Base-by-base conservation (phyloP, 1,284 basidiomycete genomes). In the Xerocomus nothofagi region DNA sequence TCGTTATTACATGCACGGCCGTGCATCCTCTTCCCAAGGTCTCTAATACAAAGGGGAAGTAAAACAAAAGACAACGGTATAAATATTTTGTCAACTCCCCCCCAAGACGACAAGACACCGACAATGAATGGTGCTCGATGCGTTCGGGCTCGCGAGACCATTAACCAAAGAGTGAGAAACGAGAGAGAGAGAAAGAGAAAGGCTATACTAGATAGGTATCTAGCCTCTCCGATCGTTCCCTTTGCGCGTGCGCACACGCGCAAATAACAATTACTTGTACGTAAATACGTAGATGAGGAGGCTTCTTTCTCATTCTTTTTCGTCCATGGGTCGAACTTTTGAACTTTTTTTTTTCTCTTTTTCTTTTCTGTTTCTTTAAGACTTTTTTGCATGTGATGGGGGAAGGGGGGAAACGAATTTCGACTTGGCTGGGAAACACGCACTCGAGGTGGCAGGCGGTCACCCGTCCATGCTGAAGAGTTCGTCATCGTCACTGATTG, bases 401-500 rank as follows among this genome's bases (percentile, higher is more conserved):
- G 23, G 23, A 24, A 24, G 6, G 23, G 23, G 23, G 4, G n/a
- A n/a, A n/a, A n/a, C n/a, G 26, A 2, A 26, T 10, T 1, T 9
- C 26, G 26, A n/a, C n/a, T n/a, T n/a, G n/a, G n/a, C n/a, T n/a
- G n/a, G n/a, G n/a, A n/a, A n/a, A n/a, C n/a, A n/a, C n/a, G n/a
- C n/a, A n/a, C n/a, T n/a, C n/a, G n/a, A n/a, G n/a, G n/a, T n/a
- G n/a, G n/a, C n/a, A n/a, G n/a, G n/a, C n/a, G n/a, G n/a, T 66
- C 57, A 76, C 26, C 75, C 74, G 56, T 87, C 84, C 81, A 88
- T 82, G 57, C 73, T 74, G 62, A 87, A 87, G 59, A 88, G 66
- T 56, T 82, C 81, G 58, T 86, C 84, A 55, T 86, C 80, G 55
- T 80, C 80, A 26, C 72, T 74, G 20, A 75, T 80, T 6, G 82